Conservation (phyloP, 176 grass and related monocot genomes). For the Hyparrhenia diplandra region DNA sequence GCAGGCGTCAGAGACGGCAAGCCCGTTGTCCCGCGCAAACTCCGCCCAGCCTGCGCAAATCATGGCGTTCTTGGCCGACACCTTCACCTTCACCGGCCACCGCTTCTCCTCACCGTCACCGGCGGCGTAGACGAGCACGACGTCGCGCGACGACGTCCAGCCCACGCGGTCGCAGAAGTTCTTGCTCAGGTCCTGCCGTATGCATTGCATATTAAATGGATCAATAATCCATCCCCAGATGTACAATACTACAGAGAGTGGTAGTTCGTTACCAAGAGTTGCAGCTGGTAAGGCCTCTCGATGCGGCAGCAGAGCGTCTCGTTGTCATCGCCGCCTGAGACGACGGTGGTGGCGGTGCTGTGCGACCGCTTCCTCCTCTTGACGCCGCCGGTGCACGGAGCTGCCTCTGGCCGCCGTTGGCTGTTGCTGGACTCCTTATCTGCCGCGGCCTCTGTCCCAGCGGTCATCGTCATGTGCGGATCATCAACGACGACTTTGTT, state of each 20-base stretch:
- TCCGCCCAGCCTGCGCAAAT: background rate
- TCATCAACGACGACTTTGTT: background rate
- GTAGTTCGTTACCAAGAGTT: background rate
- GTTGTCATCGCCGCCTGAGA: background rate
- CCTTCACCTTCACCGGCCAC: constrained; percentile 17
- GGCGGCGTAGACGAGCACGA: background rate
- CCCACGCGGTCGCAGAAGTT: constrained; percentile 13
- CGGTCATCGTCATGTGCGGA: background rate
- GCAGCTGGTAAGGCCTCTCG: background rate
- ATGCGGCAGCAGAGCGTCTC: background rate
- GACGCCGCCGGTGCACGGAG: background rate
- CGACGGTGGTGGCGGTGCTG: background rate
- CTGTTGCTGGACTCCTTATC: background rate
- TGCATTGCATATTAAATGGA: background rate
- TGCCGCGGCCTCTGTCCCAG: background rate
- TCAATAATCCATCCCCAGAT: too few relatives aligned
- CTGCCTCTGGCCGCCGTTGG: background rate
- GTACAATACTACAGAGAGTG: too few relatives aligned
- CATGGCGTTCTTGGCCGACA: constrained; percentile 30
- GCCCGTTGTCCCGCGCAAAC: constrained; percentile 8
- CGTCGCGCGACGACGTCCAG: constrained; percentile 26
- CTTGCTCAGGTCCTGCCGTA: constrained; percentile 17
- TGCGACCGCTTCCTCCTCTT: background rate
- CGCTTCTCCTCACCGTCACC: background rate
- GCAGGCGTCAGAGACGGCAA: constrained; percentile 13